Conservation (phyloP, 2,329 filamentous ascomycete species). For the Cladosporium austrohemisphaericum region DNA sequence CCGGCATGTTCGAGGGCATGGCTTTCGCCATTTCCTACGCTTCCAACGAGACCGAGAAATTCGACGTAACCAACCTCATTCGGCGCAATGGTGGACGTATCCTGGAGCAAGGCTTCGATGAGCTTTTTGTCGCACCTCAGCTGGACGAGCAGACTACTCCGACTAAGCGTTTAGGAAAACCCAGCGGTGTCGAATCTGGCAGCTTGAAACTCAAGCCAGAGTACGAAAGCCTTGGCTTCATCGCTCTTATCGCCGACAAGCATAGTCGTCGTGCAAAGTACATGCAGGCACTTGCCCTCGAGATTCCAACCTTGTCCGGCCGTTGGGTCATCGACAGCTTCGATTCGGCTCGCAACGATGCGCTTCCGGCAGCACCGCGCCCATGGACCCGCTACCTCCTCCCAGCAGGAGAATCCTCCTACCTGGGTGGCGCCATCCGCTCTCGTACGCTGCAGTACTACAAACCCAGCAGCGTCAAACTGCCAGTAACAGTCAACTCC, state of each 20-base stretch:
- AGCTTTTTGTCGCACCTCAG: conserved; percentile 63
- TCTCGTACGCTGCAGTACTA: conserved; percentile 66
- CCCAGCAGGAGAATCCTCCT: conserved; percentile 74
- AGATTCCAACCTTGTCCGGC: conserved; percentile 77
- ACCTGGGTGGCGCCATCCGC: conserved; percentile 71
- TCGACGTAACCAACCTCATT: conserved; percentile 61
- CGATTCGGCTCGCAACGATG: conserved; percentile 19
- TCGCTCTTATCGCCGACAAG: conserved; percentile 78
- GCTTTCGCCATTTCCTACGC: conserved; percentile 78
- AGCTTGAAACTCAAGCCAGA: conserved; percentile 46
- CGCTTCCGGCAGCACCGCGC: conserved; percentile 35
- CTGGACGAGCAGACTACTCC: conserved; percentile 25
- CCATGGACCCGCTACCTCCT: conserved; percentile 80
- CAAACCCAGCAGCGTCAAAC: conserved; percentile 53
- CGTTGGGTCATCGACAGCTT: conserved; percentile 78
- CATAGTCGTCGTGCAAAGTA: conserved; percentile 88
- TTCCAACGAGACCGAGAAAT: conserved; percentile 54
- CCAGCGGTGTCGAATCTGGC: conserved; percentile 13
- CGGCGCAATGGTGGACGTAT: conserved; percentile 67
- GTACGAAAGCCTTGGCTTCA: conserved; percentile 64
- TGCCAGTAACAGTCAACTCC: conserved; percentile 55
- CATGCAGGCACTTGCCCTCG: conserved; percentile 88
- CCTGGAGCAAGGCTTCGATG: conserved; percentile 72
- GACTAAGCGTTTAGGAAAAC: conserved; percentile 22
- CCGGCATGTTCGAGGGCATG: conserved; percentile 71